A percentile compares a stretch with the other conserved stretches of the same genome.
These are phyloP conservation scores for Hypomontagnella monticulosa DNA, from an alignment of 495 filamentous ascomycete genomes.

Conservation along the genomic window DNA sequence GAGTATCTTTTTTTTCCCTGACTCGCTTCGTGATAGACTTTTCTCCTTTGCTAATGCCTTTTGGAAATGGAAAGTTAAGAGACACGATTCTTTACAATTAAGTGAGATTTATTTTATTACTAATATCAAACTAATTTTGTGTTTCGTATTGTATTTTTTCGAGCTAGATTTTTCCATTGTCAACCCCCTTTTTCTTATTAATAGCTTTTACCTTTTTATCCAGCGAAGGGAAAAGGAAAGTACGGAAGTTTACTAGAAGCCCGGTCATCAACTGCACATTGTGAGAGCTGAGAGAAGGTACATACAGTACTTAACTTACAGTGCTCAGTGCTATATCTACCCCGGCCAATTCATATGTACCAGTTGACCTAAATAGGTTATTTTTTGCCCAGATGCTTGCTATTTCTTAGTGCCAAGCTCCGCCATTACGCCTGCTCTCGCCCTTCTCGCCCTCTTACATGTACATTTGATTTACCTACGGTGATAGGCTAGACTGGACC, in stretches of 20 bases:
- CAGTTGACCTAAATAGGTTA: too few species aligned
- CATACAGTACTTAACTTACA: neutral
- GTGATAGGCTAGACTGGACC: too few species aligned
- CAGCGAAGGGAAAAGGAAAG: neutral
- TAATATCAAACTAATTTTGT: too few species aligned
- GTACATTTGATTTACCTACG: neutral
- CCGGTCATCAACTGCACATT: too few species aligned
- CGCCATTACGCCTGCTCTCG: conserved; percentile 29
- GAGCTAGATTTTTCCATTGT: too few species aligned
- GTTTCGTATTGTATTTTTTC: too few species aligned
- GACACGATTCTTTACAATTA: conserved; percentile 4
- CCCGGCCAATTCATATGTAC: too few species aligned
- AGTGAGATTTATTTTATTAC: neutral
- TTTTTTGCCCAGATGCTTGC: neutral
- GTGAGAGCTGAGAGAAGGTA: neutral
- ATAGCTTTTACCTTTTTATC: neutral
- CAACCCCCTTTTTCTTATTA: neutral
- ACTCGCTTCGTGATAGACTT: neutral
- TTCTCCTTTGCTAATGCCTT: conserved; percentile 19
- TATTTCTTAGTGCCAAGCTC: conserved; percentile 30
- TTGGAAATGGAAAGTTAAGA: neutral
- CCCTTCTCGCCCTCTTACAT: conserved; percentile 3
- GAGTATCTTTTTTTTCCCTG: neutral
- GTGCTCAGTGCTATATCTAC: neutral
- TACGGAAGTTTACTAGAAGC: too few species aligned